Conservation (phyloP, 495 filamentous ascomycete genomes). For the Xylaria castorea region DNA sequence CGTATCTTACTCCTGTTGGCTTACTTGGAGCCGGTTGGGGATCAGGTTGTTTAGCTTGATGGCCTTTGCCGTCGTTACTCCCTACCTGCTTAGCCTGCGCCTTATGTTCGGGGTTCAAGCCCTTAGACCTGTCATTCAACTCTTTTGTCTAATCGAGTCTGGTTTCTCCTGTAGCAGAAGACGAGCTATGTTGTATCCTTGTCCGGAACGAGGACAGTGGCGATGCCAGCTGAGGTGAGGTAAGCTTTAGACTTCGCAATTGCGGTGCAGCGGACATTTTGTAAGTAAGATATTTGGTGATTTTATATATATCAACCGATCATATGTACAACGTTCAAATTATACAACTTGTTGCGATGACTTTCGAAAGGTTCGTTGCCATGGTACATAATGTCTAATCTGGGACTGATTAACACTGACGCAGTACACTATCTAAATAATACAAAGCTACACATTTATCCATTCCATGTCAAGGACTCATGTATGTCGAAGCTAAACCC, state of each 20-base stretch:
- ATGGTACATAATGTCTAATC: background rate
- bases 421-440: background rate
- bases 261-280: background rate
- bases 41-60: conserved; percentile 33
- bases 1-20: conserved; percentile 29
- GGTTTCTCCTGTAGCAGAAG: background rate
- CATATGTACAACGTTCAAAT: background rate
- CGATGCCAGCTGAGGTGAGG: background rate
- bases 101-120: conserved; percentile 22
- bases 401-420: background rate
- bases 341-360: background rate
- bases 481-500: background rate
- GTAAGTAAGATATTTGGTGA: background rate
- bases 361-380: background rate
- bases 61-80: background rate
- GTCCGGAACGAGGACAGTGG: background rate
- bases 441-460: conserved; percentile 8
- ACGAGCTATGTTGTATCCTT: background rate
- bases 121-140: conserved; percentile 26
- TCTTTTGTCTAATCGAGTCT: conserved; percentile 30
- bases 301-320: background rate
- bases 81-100: conserved; percentile 24
- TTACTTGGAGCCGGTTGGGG: conserved; percentile 32
- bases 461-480: background rate
- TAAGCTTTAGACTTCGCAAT: background rate